Evolutionary conservation across 805 yeast species (phyloP).

Genomic region (Lipomyces yamadae): DNA sequence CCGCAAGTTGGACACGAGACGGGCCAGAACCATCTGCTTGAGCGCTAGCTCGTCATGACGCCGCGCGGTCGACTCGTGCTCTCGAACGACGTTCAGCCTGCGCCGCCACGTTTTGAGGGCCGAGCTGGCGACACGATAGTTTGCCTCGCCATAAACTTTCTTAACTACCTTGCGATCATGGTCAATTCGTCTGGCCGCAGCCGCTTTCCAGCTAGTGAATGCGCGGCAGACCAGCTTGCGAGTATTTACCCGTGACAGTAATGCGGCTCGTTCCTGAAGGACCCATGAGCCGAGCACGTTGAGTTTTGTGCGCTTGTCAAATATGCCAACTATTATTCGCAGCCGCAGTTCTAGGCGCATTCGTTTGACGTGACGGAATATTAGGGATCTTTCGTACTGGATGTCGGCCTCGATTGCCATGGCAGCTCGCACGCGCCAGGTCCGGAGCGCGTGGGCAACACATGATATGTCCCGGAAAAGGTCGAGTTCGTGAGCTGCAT

Average conservation of each 20-base stretch:
- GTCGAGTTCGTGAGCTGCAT: slow-evolving; percentile 1
- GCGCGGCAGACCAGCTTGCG: slow-evolving; percentile 8
- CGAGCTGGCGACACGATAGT: slow-evolving; percentile 14
- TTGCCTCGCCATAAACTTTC: slow-evolving; percentile 14
- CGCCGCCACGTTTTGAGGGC: slow-evolving; percentile 15
- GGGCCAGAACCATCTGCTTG: background rate
- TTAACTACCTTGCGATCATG: slow-evolving; percentile 9
- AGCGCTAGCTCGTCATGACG: background rate
- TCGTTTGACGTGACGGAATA: slow-evolving; percentile 15
- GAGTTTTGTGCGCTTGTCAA: background rate
- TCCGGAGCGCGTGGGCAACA: background rate
- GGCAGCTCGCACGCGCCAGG: slow-evolving; percentile 17
- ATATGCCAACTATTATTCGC: slow-evolving; percentile 1
- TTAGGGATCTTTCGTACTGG: slow-evolving; percentile 9
- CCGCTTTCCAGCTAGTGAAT: slow-evolving; percentile 17
- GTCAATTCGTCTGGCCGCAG: slow-evolving; percentile 8
- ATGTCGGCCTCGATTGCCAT: slow-evolving; percentile 18
- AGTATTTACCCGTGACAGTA: slow-evolving; percentile 15
- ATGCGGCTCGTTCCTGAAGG: slow-evolving; percentile 20
- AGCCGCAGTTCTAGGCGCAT: slow-evolving; percentile 25
- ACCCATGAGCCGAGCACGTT: slow-evolving; percentile 26
- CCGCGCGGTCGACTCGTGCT: background rate
- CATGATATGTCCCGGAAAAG: background rate
- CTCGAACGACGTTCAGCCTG: background rate
- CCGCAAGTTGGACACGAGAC: background rate